Evolutionary conservation across 441 rosid species (phyloP).

Genomic region (Daphne laureola): DNA sequence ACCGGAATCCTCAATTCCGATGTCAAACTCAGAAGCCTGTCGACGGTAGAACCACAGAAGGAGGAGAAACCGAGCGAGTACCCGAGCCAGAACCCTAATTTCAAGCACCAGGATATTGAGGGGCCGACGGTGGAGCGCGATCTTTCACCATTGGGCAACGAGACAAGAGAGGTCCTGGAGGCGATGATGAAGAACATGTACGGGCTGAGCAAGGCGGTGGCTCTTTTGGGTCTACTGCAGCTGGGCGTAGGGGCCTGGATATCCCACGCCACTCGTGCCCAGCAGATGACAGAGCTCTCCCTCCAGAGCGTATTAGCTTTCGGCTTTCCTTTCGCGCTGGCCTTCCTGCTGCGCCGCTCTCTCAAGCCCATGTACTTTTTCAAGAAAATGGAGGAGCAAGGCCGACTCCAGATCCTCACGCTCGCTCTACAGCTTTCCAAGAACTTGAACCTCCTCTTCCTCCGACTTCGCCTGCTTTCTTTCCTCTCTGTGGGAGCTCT

Average conservation of each 20-base stretch:
- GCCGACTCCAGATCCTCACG: conserved; percentile 83
- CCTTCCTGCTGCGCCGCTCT: conserved; percentile 67
- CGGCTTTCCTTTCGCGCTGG: conserved; percentile 73
- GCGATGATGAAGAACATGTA: conserved; percentile 69
- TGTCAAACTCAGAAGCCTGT: conserved; percentile 29
- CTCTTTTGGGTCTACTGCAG: conserved; percentile 54
- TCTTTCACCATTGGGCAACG: conserved; percentile 63
- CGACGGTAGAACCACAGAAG: conserved; percentile 25
- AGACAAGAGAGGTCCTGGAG: conserved; percentile 63
- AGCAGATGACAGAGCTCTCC: conserved; percentile 46
- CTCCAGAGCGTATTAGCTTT: conserved; percentile 61
- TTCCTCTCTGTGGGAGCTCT: conserved; percentile 44
- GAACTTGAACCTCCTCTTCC: conserved; percentile 54
- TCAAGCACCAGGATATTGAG: conserved; percentile 90
- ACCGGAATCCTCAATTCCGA: not conserved
- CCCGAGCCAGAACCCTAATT: conserved; percentile 48
- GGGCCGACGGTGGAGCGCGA: conserved; percentile 90
- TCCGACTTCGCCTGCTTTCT: conserved; percentile 46
- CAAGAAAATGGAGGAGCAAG: conserved; percentile 83
- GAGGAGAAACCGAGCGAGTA: conserved; percentile 18
- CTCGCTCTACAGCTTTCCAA: conserved; percentile 68
- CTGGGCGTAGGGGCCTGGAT: conserved; percentile 69
- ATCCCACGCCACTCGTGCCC: conserved; percentile 34
- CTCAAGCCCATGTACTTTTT: conserved; percentile 81
- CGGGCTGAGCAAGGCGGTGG: conserved; percentile 51